phyloP scores from a whole-genome alignment of 176 grass and related monocot species.

The Oryza meyeriana region DNA sequence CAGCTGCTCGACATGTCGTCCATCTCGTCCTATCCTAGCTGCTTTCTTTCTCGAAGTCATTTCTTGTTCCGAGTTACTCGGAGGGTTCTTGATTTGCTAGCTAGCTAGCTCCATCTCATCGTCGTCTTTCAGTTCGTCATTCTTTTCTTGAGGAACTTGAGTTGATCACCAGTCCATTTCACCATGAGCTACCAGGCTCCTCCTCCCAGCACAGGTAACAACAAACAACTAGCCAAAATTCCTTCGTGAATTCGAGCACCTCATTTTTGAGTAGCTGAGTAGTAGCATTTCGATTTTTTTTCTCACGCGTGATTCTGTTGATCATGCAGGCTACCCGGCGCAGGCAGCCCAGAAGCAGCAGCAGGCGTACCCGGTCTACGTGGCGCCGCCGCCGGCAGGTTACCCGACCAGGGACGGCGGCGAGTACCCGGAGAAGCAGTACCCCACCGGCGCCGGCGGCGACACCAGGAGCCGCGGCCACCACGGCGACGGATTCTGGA shows the following conservation, averaged over 20 bases:
- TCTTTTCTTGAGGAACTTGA: too few species aligned
- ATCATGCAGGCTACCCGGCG: constrained; percentile 2
- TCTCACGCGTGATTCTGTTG: too few species aligned
- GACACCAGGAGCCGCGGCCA: constrained; percentile 11
- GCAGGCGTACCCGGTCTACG: constrained; percentile 5
- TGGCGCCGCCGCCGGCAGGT: constrained; percentile 27
- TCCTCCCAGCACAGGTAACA: not conserved
- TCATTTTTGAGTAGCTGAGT: too few species aligned
- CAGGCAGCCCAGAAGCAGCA: not conserved
- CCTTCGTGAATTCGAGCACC: not conserved
- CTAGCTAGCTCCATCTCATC: too few species aligned
- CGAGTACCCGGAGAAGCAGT: constrained; percentile 11
- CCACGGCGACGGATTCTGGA: constrained; percentile 32
- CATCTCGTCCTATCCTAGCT: not conserved
- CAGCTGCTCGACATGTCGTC: not conserved
- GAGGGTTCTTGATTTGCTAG: not conserved
- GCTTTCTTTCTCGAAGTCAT: not conserved
- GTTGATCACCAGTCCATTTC: too few species aligned
- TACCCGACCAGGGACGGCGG: constrained; percentile 1
- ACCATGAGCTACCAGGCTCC: constrained; percentile 32
- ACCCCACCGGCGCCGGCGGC: not conserved
- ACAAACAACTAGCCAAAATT: too few species aligned
- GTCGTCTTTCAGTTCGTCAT: too few species aligned
- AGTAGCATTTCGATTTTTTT: too few species aligned
- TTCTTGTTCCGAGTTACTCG: not conserved